Evolutionary conservation across 108 stramenopile genomes (phyloP), one percentile per base, ranked within the genome.

Genomic region (Skeletonema grethae): DNA sequence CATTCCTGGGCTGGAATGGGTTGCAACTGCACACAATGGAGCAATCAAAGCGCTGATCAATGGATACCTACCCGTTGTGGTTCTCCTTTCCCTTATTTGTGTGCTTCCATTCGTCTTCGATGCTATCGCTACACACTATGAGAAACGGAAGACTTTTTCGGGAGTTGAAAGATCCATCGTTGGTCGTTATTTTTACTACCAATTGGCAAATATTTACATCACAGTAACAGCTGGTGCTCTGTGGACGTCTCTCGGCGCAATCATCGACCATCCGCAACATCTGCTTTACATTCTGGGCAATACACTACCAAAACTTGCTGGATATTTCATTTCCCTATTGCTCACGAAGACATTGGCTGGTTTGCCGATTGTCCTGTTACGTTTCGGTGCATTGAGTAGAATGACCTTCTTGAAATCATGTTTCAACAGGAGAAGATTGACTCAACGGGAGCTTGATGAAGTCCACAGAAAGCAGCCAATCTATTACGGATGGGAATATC

Each of bases 321-420:
- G 84, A n/a, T 84, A 82, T 59, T 84, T 87, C 61, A 78, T 87
- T 29, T 79, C 78, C 8, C 67, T 84, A 20, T 65, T 87, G 31
- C 57, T 87, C 10, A 82, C 83, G 31, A 87, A 87, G 64, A 84
- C 78, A 20, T 56, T 87, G n/a, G 84, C 86, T 30, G 86, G 86
- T 18, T 50, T 87, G 30, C 83, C 83, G 0, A 81, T 87, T 68
- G 84, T 82, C 20, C 57, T 87, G 59, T 66, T 87, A 46, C 84
- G 86, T 9, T 36, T 84, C 31, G 83, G 82, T 36, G 84, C 86
- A 16, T 66, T 87, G 15, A 66, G 65, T 46, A 63, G 79, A 38
- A 77, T 84, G 80, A 58, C 63, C 22, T 82, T 82, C 48, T 41
- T 82, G n/a, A 56, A 70, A 29, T 71, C 69, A 12, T 83, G 80